Percentiles rank a stretch among this genome's conserved stretches.
Evolutionary conservation across 2,329 filamentous ascomycete genomes (phyloP).

Genomic region (Arthroderma sp.): DNA sequence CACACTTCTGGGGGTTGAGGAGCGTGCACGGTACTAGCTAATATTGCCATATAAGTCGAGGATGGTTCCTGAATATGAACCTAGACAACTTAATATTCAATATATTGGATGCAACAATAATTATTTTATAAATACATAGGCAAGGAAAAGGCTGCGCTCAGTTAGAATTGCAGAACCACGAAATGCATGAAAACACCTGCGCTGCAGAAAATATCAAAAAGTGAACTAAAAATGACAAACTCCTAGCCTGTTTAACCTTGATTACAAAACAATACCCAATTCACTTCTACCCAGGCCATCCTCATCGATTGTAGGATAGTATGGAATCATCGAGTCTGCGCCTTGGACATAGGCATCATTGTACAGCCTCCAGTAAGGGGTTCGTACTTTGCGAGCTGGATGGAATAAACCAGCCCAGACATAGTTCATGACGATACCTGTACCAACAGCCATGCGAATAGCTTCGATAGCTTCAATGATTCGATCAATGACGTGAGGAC

Average conservation of each 20-base stretch:
- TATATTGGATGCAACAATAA: neutral
- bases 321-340: conserved; percentile 90
- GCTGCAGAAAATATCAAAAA: neutral
- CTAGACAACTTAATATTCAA: neutral
- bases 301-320: conserved; percentile 78
- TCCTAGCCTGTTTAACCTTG: neutral
- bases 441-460: conserved; percentile 83
- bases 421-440: conserved; percentile 91
- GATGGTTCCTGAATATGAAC: neutral
- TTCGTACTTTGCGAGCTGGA: conserved; percentile 84
- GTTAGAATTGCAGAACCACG: neutral
- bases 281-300: conserved; percentile 69
- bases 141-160: neutral
- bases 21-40: too few species aligned
- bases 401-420: conserved; percentile 97
- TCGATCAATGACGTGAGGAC: conserved; percentile 93
- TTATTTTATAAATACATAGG: conserved; percentile 1
- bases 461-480: conserved; percentile 97
- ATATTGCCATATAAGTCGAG: too few species aligned
- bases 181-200: neutral
- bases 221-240: neutral
- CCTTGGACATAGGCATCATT: conserved; percentile 93
- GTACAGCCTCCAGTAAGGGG: conserved; percentile 92
- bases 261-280: conserved; percentile 67
- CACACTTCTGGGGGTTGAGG: too few species aligned